A percentile compares a stretch with the other conserved stretches of the same genome.
phyloP scores from a whole-genome alignment of 768 basidiomycete species.

The Trametes sanguinea region DNA sequence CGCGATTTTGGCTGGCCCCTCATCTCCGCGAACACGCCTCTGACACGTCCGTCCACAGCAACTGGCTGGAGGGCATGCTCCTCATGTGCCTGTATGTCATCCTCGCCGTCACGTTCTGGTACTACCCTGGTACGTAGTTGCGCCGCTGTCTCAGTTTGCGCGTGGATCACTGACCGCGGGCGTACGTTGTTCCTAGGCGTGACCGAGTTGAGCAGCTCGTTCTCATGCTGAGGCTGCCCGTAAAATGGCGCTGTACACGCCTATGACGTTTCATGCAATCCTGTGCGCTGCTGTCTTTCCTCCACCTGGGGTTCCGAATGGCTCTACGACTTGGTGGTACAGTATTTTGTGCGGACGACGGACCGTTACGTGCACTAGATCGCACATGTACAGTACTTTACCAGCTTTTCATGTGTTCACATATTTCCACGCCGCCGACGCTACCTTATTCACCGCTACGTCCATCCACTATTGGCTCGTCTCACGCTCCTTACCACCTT shows the following conservation, averaged over 20 bases:
- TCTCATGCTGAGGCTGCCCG: too few relatives aligned
- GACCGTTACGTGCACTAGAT: too few relatives aligned
- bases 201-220: constrained; percentile 2
- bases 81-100: constrained; percentile 68
- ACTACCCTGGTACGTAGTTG: constrained; percentile 45
- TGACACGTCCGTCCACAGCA: constrained; percentile 33
- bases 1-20: neutral
- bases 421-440: neutral
- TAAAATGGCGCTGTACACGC: too few relatives aligned
- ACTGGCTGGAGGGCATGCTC: constrained; percentile 87
- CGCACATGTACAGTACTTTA: too few relatives aligned
- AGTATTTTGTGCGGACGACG: too few relatives aligned
- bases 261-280: too few relatives aligned
- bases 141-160: neutral
- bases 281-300: too few relatives aligned
- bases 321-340: too few relatives aligned
- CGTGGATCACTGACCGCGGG: too few relatives aligned
- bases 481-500: neutral
- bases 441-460: too few relatives aligned
- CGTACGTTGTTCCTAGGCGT: constrained; percentile 13
- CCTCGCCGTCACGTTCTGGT: constrained; percentile 56
- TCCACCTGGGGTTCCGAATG: too few relatives aligned
- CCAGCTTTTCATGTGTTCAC: neutral
- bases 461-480: neutral
- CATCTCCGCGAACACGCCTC: neutral